Evolutionary conservation across 139 green algal species (phyloP).

Genomic region (Axilococcus clingmanii): DNA sequence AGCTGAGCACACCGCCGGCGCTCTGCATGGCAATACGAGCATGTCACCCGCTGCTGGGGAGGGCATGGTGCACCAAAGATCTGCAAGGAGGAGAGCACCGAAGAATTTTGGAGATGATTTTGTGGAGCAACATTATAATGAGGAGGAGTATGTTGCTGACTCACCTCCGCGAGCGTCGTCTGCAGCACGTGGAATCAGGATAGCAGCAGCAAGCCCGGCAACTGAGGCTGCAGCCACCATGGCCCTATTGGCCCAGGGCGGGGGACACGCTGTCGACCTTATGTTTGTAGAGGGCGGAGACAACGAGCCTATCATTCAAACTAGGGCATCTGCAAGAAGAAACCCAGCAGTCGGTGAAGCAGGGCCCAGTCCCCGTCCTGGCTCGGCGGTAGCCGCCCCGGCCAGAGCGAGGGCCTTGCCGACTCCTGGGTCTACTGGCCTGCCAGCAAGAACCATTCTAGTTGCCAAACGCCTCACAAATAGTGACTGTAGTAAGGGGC

Average conservation of each 20-base stretch:
- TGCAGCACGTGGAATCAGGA: neutral
- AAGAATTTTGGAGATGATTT: constrained; percentile 12
- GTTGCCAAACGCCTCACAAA: constrained; percentile 66
- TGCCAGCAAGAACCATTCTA: constrained; percentile 42
- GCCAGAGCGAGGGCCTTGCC: neutral
- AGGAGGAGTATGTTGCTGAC: constrained; percentile 5
- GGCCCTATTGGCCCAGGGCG: constrained; percentile 8
- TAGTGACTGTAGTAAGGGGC: constrained; percentile 48
- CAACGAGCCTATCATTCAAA: neutral
- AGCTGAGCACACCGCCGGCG: too few species aligned
- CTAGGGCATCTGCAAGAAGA: constrained; percentile 1
- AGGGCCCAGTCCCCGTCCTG: neutral
- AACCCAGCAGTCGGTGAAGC: neutral
- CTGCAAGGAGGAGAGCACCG: neutral
- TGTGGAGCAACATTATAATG: constrained; percentile 1
- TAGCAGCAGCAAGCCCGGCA: constrained; percentile 11
- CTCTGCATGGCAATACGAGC: neutral
- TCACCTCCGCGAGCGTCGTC: neutral
- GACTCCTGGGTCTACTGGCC: constrained; percentile 20
- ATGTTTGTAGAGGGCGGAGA: constrained; percentile 1
- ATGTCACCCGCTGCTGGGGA: neutral
- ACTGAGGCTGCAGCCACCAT: constrained; percentile 21
- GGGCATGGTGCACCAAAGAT: neutral
- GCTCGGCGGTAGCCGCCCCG: neutral
- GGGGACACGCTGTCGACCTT: neutral